phyloP scores from a whole-genome alignment of 129 eudicot genomes.

The Pittosporum tobira region DNA sequence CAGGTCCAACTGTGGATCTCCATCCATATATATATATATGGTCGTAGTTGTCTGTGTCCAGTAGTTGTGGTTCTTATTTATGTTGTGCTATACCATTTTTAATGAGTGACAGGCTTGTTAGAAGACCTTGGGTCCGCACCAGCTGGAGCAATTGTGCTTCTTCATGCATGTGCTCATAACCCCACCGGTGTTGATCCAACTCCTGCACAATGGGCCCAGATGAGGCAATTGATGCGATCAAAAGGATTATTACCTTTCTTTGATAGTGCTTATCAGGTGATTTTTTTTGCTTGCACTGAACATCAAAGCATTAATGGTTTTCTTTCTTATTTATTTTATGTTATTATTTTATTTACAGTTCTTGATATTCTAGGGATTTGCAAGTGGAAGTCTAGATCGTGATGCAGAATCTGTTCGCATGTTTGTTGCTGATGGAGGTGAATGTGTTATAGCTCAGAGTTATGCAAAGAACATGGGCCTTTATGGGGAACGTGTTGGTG shows the following conservation, averaged over 20 bases:
- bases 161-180: slow-evolving; percentile 98
- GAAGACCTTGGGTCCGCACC: slow-evolving; percentile 94
- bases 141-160: slow-evolving; percentile 86
- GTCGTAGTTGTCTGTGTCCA: background rate
- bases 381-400: slow-evolving; percentile 77
- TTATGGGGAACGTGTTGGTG: slow-evolving; percentile 96
- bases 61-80: background rate
- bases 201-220: slow-evolving; percentile 75
- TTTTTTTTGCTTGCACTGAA: slow-evolving; percentile 3
- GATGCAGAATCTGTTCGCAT: slow-evolving; percentile 87
- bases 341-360: no score
- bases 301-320: background rate
- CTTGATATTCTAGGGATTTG: slow-evolving; percentile 62
- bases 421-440: slow-evolving; percentile 94
- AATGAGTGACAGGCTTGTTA: slow-evolving; percentile 47
- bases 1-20: no score
- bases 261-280: slow-evolving; percentile 95
- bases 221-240: slow-evolving; percentile 72
- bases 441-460: slow-evolving; percentile 86
- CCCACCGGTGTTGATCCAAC: slow-evolving; percentile 99
- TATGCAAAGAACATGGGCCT: slow-evolving; percentile 94
- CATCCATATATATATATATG: background rate
- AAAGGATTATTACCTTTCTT: slow-evolving; percentile 80
- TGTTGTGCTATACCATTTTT: background rate
- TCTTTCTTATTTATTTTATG: no score